Evolutionary conservation across 805 yeast genomes (phyloP), one percentile per base, ranked within the genome.

Genomic region (Myxozyma geophila): DNA sequence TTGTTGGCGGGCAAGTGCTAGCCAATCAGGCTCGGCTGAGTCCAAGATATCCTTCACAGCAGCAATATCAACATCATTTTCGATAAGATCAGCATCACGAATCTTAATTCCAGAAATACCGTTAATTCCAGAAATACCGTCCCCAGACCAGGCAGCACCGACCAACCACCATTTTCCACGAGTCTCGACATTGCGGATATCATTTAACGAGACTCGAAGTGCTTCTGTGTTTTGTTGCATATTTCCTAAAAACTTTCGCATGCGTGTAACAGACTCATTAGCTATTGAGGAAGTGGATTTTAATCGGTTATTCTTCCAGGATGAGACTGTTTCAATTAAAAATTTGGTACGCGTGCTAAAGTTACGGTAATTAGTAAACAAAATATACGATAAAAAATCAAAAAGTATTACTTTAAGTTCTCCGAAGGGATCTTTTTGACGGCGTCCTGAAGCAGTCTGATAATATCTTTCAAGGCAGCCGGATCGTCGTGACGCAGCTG

Each of bases 131-230:
- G 56, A 41, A 4, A 52, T 49, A 7, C 46, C 59, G 40, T 46
- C 57, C 2, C 97, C 97, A 72, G 86, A 90, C 97, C 98, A 95
- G 0, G 99, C 97, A 0, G 98, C 90, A 55, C 99, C 99, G 37
- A 95, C 93, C 39, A 95, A 80, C 99, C 99, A 95, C 99, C 99
- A 95, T 76, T 93, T 95, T 62, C 99, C 99, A 68, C 86, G 85
- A 0, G 87, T 84, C 13, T 87, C 89, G 28, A 90, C 82, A 65
- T 84, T 85, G 54, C 83, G 85, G 62, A 95, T 91, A 77, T 95
- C 99, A 52, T 85, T 87, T 21, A 93, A 78, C 2, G 90, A 79
- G 0, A 95, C 98, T 69, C 89, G 91, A 33, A 95, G 80, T 1
- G 99, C 89, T 59, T 95, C 98, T 36, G 56, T 59, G n/a, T 56